These are phyloP conservation scores for bread wheat (Triticum aestivum) DNA, from an alignment of 176 grass and related monocot genomes.

Conservation along the genomic window DNA sequence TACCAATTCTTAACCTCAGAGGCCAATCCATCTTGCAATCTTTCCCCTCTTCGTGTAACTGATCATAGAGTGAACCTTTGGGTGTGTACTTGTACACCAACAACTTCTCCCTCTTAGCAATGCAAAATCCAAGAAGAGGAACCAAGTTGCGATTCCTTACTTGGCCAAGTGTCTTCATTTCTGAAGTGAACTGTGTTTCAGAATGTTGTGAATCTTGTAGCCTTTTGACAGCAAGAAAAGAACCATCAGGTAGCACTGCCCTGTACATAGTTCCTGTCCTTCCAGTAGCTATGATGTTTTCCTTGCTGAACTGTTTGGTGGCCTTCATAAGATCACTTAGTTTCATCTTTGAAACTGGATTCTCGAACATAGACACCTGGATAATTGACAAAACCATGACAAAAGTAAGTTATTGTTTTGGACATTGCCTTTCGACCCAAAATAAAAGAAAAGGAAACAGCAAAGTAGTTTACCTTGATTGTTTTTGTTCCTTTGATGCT, in stretches of 20 bases:
- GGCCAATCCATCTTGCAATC: conserved; percentile 59
- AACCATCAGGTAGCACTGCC: conserved; percentile 70
- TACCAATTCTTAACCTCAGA: conserved; percentile 65
- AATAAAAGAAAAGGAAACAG: background rate
- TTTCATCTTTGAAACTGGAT: conserved; percentile 92
- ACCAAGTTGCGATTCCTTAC: conserved; percentile 83
- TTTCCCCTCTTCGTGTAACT: conserved; percentile 40
- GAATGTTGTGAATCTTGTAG: conserved; percentile 86
- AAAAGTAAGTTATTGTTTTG: background rate
- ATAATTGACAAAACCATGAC: conserved; percentile 18
- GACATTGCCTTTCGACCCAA: background rate
- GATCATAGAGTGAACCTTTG: conserved; percentile 75
- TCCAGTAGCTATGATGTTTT: conserved; percentile 71
- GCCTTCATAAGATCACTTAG: conserved; percentile 91
- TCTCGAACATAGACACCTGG: conserved; percentile 92
- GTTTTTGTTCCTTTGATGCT: conserved; percentile 73
- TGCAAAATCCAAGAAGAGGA: conserved; percentile 76
- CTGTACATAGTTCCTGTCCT: conserved; percentile 86
- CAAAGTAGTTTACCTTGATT: conserved; percentile 48
- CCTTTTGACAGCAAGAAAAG: conserved; percentile 80
- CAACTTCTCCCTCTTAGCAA: conserved; percentile 78
- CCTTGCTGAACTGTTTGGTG: conserved; percentile 70
- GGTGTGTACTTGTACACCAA: conserved; percentile 86
- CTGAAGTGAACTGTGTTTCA: conserved; percentile 76
- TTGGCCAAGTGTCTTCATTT: conserved; percentile 84